Conservation (phyloP, 2,329 filamentous ascomycete species). For the Lomentospora prolificans region DNA sequence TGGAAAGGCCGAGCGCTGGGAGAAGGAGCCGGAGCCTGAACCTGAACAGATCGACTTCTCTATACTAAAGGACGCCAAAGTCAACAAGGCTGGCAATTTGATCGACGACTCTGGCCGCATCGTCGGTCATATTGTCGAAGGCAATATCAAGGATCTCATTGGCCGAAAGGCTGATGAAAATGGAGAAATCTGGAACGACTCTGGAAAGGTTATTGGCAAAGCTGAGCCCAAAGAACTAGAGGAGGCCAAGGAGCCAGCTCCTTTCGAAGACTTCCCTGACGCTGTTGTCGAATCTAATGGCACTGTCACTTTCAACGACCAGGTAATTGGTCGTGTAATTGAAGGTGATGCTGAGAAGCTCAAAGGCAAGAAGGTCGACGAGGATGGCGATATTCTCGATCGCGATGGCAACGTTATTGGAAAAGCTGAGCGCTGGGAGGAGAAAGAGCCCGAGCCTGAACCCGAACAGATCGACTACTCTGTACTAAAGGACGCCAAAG, state of each 20-base stretch:
- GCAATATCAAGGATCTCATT: conserved; percentile 50
- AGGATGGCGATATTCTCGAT: conserved; percentile 20
- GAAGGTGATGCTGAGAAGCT: conserved; percentile 55
- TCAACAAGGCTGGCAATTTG: conserved; percentile 60
- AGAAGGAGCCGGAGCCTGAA: conserved; percentile 39
- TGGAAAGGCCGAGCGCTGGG: conserved; percentile 59
- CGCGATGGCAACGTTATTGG: conserved; percentile 20
- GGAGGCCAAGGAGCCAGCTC: conserved; percentile 57
- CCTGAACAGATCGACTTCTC: conserved; percentile 44
- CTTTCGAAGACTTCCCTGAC: conserved; percentile 57
- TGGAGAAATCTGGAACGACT: conserved; percentile 62
- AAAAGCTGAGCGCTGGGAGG: conserved; percentile 16
- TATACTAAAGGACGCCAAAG: conserved; percentile 55
- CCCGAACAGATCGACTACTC: conserved; percentile 31
- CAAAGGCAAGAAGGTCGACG: conserved; percentile 32
- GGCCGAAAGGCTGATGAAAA: conserved; percentile 63
- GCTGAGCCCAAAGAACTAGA: conserved; percentile 59
- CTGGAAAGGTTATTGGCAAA: conserved; percentile 58
- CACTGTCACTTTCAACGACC: conserved; percentile 54
- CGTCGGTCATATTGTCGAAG: conserved; percentile 58
- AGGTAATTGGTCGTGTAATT: conserved; percentile 59
- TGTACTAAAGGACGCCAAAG: conserved; percentile 40
- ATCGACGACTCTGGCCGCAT: conserved; percentile 45
- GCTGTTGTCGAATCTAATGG: conserved; percentile 61
- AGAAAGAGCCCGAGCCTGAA: conserved; percentile 14